Evolutionary conservation across 108 stramenopile genomes (phyloP).

Genomic region (Schizochytrium sp.): DNA sequence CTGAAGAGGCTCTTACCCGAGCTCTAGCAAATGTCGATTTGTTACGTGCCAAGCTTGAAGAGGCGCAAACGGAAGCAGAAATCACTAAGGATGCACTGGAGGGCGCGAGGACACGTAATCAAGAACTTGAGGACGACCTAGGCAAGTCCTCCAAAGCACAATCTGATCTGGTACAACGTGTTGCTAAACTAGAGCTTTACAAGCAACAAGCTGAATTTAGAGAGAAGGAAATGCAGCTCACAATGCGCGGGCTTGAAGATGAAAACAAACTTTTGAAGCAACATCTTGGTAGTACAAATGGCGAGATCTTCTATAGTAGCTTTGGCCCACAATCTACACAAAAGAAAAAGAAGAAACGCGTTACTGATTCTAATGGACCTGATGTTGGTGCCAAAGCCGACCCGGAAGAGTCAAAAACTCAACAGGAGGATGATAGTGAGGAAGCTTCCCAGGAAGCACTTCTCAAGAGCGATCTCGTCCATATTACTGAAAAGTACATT

Average conservation of each 20-base stretch:
- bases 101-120: neutral
- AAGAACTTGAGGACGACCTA: neutral
- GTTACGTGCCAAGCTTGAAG: neutral
- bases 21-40: neutral
- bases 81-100: constrained; percentile 22
- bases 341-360: no score
- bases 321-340: no score
- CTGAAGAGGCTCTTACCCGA: constrained; percentile 51
- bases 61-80: neutral
- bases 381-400: no score
- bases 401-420: neutral
- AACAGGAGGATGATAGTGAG: neutral
- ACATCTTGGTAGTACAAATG: neutral
- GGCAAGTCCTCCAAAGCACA: neutral
- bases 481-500: constrained; percentile 53
- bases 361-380: no score
- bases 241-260: neutral
- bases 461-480: constrained; percentile 10
- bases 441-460: neutral
- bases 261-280: constrained; percentile 46
- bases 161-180: neutral
- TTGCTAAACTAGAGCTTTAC: neutral
- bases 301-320: neutral
- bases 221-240: neutral
- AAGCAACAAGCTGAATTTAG: neutral